Base-by-base conservation (phyloP, 257 asterid genomes). In the Striga asiatica region DNA sequence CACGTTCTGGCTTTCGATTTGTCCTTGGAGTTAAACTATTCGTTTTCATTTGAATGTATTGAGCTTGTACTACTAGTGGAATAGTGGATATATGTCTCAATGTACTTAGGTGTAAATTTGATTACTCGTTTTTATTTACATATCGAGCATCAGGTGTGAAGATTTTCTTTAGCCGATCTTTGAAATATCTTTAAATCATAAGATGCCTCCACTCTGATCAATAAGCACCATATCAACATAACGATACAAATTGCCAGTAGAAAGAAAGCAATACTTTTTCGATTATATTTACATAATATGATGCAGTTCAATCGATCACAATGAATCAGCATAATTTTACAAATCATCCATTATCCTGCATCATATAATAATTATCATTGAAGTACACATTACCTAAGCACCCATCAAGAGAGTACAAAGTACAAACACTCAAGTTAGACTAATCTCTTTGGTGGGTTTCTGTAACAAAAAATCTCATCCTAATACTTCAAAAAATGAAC, bases 11-110 rank as follows among this genome's bases (percentile, higher is more conserved):
- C 55, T 20, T 41, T 38, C 48, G 10, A 43, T 42, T 62, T 11
- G 28, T 39, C 46, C 20, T n/a, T n/a, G 32, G 46, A 56, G 68
- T 46, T 56, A 70, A 67, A 60, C 47, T 32, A 66, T 42, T 51
- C 28, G 43, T 74, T 54, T 42, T 47, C 16, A 42, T 24, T 69
- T 54, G 63, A 42, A 58, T 50, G 59, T 19, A 14, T 50, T 54
- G 62, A 28, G 25, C 13, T 62, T 62, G 37, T 61, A 48, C 47
- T 31, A 29, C 56, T 69, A 21, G 24, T 43, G 17, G 47, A 29
- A 50, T 69, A 21, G 24, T 43, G 17, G 47, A 20, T 31, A 25
- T 46, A 48, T 27, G 34, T 50, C 46, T 43, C 14, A 18, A 61
- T 56, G 21, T 62, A 58, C 14, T 34, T 39, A 53, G 17, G 16